phyloP scores from a whole-genome alignment of 164 flowering plant species.

The Protea cynaroides region DNA sequence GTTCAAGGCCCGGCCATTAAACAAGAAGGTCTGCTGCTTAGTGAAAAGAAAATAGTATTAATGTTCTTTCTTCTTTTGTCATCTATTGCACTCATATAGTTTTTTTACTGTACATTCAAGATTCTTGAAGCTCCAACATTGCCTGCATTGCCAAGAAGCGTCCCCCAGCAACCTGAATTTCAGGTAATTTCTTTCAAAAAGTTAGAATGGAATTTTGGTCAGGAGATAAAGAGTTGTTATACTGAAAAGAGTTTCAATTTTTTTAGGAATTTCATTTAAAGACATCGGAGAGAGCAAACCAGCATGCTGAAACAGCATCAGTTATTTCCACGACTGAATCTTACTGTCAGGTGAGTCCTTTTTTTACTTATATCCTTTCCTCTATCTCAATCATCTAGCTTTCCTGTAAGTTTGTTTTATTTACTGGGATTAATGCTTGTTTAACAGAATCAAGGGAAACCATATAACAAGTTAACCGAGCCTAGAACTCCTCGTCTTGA shows the following conservation, averaged over 20 bases:
- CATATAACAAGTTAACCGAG: slow-evolving; percentile 49
- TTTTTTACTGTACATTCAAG: slow-evolving; percentile 21
- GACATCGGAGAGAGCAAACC: slow-evolving; percentile 76
- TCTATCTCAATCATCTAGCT: not conserved
- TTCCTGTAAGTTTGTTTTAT: not conserved
- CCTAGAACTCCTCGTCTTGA: slow-evolving; percentile 77
- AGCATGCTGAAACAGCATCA: slow-evolving; percentile 61
- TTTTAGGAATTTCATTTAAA: slow-evolving; percentile 83
- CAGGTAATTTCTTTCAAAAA: slow-evolving; percentile 40
- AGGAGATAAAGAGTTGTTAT: not conserved
- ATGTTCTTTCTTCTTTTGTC: not conserved
- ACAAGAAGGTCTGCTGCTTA: slow-evolving; percentile 57
- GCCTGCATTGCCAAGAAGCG: slow-evolving; percentile 63
- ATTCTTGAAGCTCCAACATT: slow-evolving; percentile 71
- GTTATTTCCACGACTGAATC: slow-evolving; percentile 49
- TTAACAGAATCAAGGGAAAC: slow-evolving; percentile 44
- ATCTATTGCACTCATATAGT: not conserved
- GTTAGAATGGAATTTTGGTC: not conserved
- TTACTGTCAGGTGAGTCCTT: slow-evolving; percentile 37
- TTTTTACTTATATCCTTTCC: not conserved
- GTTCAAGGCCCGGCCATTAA: slow-evolving; percentile 87
- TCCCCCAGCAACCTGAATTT: slow-evolving; percentile 74
- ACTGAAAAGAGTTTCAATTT: slow-evolving; percentile 4
- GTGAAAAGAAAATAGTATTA: not conserved
- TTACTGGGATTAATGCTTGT: not conserved